phyloP scores from a whole-genome alignment of 495 filamentous ascomycete species.

The Lophiotrema nucula region DNA sequence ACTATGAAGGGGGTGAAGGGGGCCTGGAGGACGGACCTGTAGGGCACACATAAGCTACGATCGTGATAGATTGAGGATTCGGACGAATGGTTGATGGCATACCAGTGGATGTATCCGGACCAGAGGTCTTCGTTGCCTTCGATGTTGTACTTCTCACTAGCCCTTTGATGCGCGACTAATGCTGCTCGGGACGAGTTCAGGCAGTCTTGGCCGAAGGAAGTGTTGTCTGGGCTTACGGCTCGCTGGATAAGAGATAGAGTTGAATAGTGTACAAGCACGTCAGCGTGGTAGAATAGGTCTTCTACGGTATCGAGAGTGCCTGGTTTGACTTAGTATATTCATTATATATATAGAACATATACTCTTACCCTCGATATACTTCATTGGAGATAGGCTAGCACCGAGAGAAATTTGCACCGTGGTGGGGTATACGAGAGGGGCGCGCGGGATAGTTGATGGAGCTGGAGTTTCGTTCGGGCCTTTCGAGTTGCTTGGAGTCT shows the following conservation, averaged over 20 bases:
- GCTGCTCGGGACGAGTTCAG: slow-evolving; percentile 58
- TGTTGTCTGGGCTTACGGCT: slow-evolving; percentile 52
- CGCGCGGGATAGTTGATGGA: no score
- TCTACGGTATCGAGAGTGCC: slow-evolving; percentile 5
- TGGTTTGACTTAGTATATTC: no score
- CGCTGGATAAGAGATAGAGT: slow-evolving; percentile 61
- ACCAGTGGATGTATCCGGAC: slow-evolving; percentile 65
- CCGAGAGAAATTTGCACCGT: slow-evolving; percentile 1
- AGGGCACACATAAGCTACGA: neutral
- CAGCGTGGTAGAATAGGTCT: slow-evolving; percentile 50
- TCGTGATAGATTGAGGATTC: neutral
- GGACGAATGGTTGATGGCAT: neutral
- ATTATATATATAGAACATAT: no score
- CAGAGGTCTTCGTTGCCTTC: slow-evolving; percentile 44
- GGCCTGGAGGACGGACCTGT: slow-evolving; percentile 61
- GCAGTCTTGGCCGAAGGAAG: slow-evolving; percentile 59
- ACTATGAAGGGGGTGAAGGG: slow-evolving; percentile 71
- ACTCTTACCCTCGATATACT: neutral
- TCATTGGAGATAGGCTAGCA: neutral
- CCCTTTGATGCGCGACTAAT: slow-evolving; percentile 53
- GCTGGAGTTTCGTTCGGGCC: slow-evolving; percentile 1
- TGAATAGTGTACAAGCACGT: slow-evolving; percentile 56
- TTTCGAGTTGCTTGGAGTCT: no score
- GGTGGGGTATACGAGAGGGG: slow-evolving; percentile 3
- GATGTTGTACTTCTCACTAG: slow-evolving; percentile 50